These are phyloP conservation scores for Sphaerulina populicola DNA, from an alignment of 2,329 filamentous ascomycete species.

Conservation along the genomic window DNA sequence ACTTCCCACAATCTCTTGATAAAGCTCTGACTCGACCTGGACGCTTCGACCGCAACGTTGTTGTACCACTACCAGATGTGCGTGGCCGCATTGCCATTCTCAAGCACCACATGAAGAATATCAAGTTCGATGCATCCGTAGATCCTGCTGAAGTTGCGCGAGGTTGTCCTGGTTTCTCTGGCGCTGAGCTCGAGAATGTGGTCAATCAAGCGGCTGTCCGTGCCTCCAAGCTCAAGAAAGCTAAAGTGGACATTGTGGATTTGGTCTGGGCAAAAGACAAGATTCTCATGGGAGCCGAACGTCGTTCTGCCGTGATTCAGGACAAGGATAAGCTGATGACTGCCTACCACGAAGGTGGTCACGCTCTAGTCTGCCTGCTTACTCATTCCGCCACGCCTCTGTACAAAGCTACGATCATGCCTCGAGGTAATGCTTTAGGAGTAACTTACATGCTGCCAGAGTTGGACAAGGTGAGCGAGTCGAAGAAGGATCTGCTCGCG, in stretches of 20 bases:
- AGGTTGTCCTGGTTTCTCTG: slow-evolving; percentile 84
- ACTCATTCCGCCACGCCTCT: slow-evolving; percentile 66
- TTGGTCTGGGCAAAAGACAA: slow-evolving; percentile 98
- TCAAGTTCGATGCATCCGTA: slow-evolving; percentile 71
- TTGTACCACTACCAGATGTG: slow-evolving; percentile 83
- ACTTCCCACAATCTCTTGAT: slow-evolving; percentile 88
- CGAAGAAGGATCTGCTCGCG: slow-evolving; percentile 74
- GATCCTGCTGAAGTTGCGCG: slow-evolving; percentile 77
- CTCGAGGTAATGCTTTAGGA: slow-evolving; percentile 76
- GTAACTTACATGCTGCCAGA: slow-evolving; percentile 81
- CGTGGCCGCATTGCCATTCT: slow-evolving; percentile 87
- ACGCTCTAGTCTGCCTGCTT: slow-evolving; percentile 82
- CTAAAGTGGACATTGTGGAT: slow-evolving; percentile 65
- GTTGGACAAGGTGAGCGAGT: slow-evolving; percentile 84
- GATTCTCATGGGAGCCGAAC: slow-evolving; percentile 93
- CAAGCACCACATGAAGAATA: slow-evolving; percentile 86
- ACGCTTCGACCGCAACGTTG: slow-evolving; percentile 88
- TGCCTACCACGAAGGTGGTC: slow-evolving; percentile 93
- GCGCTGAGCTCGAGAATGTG: slow-evolving; percentile 91
- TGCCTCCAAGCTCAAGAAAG: slow-evolving; percentile 78
- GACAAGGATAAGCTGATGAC: slow-evolving; percentile 92
- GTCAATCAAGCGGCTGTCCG: slow-evolving; percentile 93
- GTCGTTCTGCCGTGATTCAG: slow-evolving; percentile 78
- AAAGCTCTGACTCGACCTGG: slow-evolving; percentile 90
- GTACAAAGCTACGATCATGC: slow-evolving; percentile 96